Evolutionary conservation across 768 basidiomycete species (phyloP), one percentile per base, ranked within the genome.

Genomic region (Phaeotremella skinneri): DNA sequence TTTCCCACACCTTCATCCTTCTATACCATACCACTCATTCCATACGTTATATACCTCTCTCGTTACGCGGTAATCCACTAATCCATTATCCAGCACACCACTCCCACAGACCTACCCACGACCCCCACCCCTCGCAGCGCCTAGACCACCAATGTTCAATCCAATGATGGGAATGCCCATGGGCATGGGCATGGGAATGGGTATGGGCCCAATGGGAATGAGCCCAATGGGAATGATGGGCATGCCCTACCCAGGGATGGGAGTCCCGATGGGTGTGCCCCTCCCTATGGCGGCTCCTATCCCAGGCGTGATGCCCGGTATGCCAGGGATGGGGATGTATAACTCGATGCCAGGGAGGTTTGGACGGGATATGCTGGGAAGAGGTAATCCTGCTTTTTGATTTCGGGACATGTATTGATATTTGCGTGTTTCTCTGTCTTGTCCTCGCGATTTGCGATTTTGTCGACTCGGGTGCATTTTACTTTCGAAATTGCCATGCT

Each of bases 261-360:
- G 55, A 2, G 49, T 61, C 32, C 48, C 49, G 17, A 55, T 58
- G 52, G 59, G 60, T 11, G 61, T 67, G 66, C 47, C 57, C 0
- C 65, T 73, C 62, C 66, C 68, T 2, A 55, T 69, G 56, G 65
- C 51, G 16, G 52, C 55, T 39, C 66, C 66, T 29, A 67, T 62
- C 32, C 71, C 71, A 17, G 71, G 71, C 14, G 71, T 70, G 17
- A 62, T 69, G 45, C 71, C 71, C 21, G 72, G 72, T 52, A 69
- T 70, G 67, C 72, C 72, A 4, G 72, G 72, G 4, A 66, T 65
- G 63, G 69, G 69, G 17, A 59, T 50, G 30, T 64, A 60, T 47
- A 70, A 73, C 55, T 63, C 64, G 6, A 43, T 73, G 27, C 72
- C 72, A n/a, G 72, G 72, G 7, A 41, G 72, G 32, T 73, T 73